Conservation (phyloP, 495 filamentous ascomycete genomes). For the Lophiostoma macrostomum region DNA sequence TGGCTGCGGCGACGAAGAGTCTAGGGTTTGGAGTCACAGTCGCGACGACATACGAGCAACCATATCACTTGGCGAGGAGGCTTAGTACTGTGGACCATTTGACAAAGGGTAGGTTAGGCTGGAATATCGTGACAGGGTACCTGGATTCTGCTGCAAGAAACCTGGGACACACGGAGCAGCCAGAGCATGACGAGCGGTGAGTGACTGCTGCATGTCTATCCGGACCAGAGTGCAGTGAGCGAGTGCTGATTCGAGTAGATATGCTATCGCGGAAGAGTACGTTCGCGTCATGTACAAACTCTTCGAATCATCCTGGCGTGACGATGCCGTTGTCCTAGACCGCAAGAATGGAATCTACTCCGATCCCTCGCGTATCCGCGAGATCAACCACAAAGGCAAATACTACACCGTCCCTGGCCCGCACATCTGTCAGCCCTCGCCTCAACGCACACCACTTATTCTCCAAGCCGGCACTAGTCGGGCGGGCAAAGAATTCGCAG, state of each 20-base stretch:
- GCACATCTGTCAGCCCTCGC: conserved; percentile 60
- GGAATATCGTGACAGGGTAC: conserved; percentile 70
- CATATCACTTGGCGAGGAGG: conserved; percentile 65
- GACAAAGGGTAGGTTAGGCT: conserved; percentile 62
- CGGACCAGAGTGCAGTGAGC: neutral
- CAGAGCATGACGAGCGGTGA: conserved; percentile 59
- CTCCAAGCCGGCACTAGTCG: conserved; percentile 62
- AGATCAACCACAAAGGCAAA: conserved; percentile 66
- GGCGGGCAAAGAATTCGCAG: conserved; percentile 57
- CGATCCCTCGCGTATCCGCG: conserved; percentile 55
- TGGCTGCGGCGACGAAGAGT: conserved; percentile 54
- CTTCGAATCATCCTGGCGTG: conserved; percentile 65
- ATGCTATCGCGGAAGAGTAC: conserved; percentile 66
- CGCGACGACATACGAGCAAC: conserved; percentile 64
- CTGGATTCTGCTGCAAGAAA: conserved; percentile 66
- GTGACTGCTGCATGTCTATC: too few species aligned
- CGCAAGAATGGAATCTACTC: conserved; percentile 56
- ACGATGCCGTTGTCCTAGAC: conserved; percentile 61
- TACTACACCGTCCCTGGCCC: conserved; percentile 65
- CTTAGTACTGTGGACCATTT: conserved; percentile 65
- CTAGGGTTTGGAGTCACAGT: conserved; percentile 68
- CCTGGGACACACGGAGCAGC: conserved; percentile 53
- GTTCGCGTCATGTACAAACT: conserved; percentile 68
- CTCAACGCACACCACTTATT: conserved; percentile 61
- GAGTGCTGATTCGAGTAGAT: conserved; percentile 32